These are phyloP conservation scores for Chlorociboria aeruginascens DNA, from an alignment of 495 filamentous ascomycete species.

Conservation along the genomic window DNA sequence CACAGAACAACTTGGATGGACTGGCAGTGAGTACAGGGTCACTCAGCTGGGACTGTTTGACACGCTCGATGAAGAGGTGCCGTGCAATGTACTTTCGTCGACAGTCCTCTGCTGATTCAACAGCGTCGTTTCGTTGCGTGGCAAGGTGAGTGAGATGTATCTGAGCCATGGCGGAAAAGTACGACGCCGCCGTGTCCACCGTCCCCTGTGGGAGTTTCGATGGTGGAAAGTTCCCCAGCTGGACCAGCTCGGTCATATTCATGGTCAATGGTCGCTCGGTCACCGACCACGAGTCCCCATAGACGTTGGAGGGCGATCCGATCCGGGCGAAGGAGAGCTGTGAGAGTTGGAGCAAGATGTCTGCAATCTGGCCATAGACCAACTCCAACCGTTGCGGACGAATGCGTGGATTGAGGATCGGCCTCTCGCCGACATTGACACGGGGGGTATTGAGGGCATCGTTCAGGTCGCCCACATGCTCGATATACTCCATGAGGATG, in stretches of 20 bases:
- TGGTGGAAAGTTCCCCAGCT: constrained; percentile 19
- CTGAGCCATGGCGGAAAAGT: constrained; percentile 20
- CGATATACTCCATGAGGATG: constrained; percentile 3
- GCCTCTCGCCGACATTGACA: background rate
- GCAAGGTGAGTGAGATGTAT: constrained; percentile 18
- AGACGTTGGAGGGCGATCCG: constrained; percentile 16
- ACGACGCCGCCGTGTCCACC: constrained; percentile 17
- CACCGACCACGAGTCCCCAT: constrained; percentile 5
- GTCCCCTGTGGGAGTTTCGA: constrained; percentile 9
- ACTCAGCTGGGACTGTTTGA: constrained; percentile 11
- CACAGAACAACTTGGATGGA: constrained; percentile 1
- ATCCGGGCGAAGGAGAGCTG: constrained; percentile 14
- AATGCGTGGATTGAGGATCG: constrained; percentile 18
- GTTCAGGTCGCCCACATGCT: background rate
- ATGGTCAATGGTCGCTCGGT: constrained; percentile 16
- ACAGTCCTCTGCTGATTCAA: constrained; percentile 18
- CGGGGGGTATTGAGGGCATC: background rate
- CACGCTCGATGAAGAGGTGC: constrained; percentile 19
- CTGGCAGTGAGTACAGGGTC: background rate
- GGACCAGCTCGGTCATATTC: constrained; percentile 25
- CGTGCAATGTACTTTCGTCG: constrained; percentile 12
- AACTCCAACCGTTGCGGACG: constrained; percentile 10
- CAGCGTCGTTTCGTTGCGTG: constrained; percentile 19
- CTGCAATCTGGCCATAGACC: constrained; percentile 19
- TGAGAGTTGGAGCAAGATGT: constrained; percentile 19